Evolutionary conservation across 345 rosid species (phyloP).

Genomic region (sweet orange (Citrus sinensis)): DNA sequence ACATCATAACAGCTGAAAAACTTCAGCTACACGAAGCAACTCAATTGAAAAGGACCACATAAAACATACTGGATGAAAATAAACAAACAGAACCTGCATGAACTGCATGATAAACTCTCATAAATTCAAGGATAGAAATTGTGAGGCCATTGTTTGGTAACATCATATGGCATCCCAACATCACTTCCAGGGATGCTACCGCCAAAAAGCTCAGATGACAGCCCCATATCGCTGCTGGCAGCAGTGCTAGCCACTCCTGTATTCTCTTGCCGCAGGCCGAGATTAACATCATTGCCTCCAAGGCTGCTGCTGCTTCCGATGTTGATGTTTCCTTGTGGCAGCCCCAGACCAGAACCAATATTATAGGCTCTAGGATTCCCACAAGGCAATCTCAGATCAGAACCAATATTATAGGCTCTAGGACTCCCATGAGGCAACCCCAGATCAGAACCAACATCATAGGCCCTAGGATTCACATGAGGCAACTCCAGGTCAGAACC

Average conservation of each 20-base stretch:
- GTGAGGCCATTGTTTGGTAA: background rate
- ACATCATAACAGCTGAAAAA: background rate
- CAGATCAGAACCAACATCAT: background rate
- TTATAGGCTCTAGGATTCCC: background rate
- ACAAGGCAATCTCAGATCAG: background rate
- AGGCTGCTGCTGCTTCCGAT: background rate
- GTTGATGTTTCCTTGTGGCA: background rate
- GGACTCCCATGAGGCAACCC: background rate
- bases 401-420: background rate
- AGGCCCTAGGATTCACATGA: too few species aligned
- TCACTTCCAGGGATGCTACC: background rate
- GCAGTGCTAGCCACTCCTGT: background rate
- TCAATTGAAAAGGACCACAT: background rate
- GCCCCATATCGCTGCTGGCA: background rate
- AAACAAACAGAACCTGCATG: background rate
- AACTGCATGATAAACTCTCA: background rate
- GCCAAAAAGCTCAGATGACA: background rate
- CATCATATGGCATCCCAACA: constrained; percentile 6
- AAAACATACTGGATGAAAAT: background rate
- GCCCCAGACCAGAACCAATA: background rate
- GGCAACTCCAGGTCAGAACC: background rate
- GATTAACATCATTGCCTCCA: background rate
- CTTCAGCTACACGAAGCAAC: background rate
- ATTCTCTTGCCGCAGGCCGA: background rate
- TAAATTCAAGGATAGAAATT: background rate